Base-by-base conservation (phyloP, 1,284 basidiomycete species). In the Takashimella koratensis region DNA sequence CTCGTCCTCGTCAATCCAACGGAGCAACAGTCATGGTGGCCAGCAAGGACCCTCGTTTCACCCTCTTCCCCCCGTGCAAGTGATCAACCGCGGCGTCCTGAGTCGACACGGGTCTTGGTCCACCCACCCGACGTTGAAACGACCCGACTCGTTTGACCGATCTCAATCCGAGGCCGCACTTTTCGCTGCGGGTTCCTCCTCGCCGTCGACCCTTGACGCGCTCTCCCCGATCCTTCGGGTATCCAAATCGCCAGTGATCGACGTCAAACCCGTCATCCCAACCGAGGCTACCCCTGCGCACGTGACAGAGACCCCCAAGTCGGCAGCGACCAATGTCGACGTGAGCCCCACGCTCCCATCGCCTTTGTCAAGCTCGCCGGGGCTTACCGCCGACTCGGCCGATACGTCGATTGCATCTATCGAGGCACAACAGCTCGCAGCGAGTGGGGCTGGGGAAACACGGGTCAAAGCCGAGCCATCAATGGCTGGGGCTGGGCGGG, bases 81-180 rank as follows among this genome's bases (percentile, higher is more conserved):
- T n/a, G n/a, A 8, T 36, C 30, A 36, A 16, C 16, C 30, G 30
- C 16, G 8, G 30, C 16, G 30, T 36, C 16, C 45, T 60, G 4
- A 48, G 47, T 13, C 58, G 58, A 42, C 55, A 57, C 45, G 58
- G 58, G 23, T 60, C 58, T 24, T 60, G 58, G 58, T 55, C 55
- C 10, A 50, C 57, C 45, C 50, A 55, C 8, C 58, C 56, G 4
- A 41, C 51, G 16, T 45, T 60, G 36, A 57, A 55, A 48, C 58
- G 57, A 52, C 56, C 51, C 30, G 58, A 60, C 49, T 57, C 55
- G 45, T 60, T 60, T 53, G 55, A 57, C 53, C 58, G 58, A n/a
- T 49, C 58, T 25, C 45, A 51, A 27, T 46, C 45, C 27, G 26
- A 25, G 8, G 30, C 30, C 16, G 30, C 30, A 36, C 30, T 36